These are phyloP conservation scores for Phytophthora tentaculata DNA, from an alignment of 352 stramenopile species.

Conservation along the genomic window DNA sequence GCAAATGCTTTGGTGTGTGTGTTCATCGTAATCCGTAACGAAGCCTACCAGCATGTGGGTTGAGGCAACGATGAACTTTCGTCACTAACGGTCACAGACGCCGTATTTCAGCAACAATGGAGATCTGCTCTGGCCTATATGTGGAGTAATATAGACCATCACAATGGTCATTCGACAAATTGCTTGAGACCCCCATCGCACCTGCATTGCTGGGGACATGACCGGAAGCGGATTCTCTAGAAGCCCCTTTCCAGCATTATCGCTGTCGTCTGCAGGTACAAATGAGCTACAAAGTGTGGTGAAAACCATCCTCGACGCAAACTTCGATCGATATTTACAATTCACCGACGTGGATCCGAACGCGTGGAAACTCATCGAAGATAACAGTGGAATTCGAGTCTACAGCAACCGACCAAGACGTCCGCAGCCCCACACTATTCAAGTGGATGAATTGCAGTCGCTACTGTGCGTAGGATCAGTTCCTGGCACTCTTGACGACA, in stretches of 20 bases:
- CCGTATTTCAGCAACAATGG: not conserved
- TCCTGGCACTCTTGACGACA: constrained; percentile 37
- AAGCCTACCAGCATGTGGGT: constrained; percentile 3
- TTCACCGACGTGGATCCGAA: constrained; percentile 24
- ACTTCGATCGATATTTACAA: constrained; percentile 40
- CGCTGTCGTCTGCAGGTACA: constrained; percentile 23
- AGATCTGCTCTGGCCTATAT: constrained; percentile 4
- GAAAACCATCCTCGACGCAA: constrained; percentile 35
- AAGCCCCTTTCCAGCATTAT: constrained; percentile 36
- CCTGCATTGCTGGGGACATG: not conserved
- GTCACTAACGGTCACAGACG: constrained; percentile 18
- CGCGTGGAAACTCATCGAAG: constrained; percentile 33
- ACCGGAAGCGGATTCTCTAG: not conserved
- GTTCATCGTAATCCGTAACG: not conserved
- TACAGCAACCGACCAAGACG: constrained; percentile 17
- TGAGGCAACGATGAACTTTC: not conserved
- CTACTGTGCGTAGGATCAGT: constrained; percentile 34
- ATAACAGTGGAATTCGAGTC: constrained; percentile 22
- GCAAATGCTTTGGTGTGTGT: not conserved
- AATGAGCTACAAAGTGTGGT: constrained; percentile 30
- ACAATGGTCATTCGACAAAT: constrained; percentile 5
- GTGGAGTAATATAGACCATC: not conserved
- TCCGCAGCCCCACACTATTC: not conserved
- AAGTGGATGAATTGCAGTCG: constrained; percentile 9
- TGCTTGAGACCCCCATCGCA: not conserved